phyloP scores from a whole-genome alignment of 306 rosid genomes.

The Rosa persica region DNA sequence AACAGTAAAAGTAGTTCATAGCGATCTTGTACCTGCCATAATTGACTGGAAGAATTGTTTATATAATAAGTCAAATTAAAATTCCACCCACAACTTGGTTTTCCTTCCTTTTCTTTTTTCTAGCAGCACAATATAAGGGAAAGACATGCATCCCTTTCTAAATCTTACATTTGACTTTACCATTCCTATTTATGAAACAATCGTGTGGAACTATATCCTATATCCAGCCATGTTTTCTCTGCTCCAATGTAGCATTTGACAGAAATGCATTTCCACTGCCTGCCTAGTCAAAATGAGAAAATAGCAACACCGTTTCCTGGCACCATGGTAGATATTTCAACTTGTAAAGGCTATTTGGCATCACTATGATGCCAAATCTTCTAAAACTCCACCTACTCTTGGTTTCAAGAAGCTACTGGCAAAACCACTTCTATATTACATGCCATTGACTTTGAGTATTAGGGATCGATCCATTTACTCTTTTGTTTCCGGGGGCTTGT shows the following conservation, averaged over 20 bases:
- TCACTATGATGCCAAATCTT: background rate
- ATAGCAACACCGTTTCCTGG: constrained; percentile 2
- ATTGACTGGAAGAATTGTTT: background rate
- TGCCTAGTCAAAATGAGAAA: background rate
- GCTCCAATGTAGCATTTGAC: background rate
- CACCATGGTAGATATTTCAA: background rate
- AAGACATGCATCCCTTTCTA: background rate
- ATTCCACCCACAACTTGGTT: background rate
- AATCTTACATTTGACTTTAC: constrained; percentile 6
- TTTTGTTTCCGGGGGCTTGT: constrained; percentile 25
- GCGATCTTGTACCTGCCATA: background rate
- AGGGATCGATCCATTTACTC: background rate
- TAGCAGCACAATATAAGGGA: background rate
- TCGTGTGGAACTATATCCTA: constrained; percentile 3
- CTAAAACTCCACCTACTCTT: background rate
- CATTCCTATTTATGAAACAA: constrained; percentile 15
- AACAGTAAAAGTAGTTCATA: background rate
- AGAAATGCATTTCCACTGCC: background rate
- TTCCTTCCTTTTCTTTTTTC: background rate
- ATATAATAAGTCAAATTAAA: background rate
- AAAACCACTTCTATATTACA: background rate
- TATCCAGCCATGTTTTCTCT: constrained; percentile 4
- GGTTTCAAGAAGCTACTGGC: constrained; percentile 6
- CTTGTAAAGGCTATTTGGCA: constrained; percentile 4
- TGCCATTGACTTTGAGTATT: constrained; percentile 3